phyloP scores from a whole-genome alignment of 257 asterid species.

The Solanum neorickii region DNA sequence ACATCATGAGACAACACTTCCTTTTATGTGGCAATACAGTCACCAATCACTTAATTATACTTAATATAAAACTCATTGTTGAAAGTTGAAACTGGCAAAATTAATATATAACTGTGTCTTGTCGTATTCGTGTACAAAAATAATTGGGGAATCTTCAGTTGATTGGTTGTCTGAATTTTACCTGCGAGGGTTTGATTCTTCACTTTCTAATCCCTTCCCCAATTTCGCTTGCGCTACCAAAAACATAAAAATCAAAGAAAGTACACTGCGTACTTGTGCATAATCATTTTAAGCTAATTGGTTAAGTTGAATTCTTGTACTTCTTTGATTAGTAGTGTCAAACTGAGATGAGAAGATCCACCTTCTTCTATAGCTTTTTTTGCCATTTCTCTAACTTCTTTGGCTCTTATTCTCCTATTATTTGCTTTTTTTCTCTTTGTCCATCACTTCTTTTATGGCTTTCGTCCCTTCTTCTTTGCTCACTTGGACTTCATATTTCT shows the following conservation, averaged over 20 bases:
- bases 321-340: background rate
- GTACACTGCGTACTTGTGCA: background rate
- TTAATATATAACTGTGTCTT: background rate
- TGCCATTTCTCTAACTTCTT: background rate
- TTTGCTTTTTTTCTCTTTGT: background rate
- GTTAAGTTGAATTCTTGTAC: background rate
- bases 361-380: background rate
- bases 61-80: background rate
- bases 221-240: background rate
- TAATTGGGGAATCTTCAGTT: background rate
- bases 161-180: background rate
- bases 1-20: background rate
- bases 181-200: background rate
- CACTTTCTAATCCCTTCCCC: background rate
- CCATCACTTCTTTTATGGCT: background rate
- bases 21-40: background rate
- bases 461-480: background rate
- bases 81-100: background rate
- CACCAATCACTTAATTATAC: background rate
- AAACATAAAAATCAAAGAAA: background rate
- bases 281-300: background rate
- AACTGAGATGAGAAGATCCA: background rate
- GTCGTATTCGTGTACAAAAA: background rate
- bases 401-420: background rate
- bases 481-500: background rate